Base-by-base conservation (phyloP, 2,329 filamentous ascomycete genomes). In the Cordyceps cicadae region DNA sequence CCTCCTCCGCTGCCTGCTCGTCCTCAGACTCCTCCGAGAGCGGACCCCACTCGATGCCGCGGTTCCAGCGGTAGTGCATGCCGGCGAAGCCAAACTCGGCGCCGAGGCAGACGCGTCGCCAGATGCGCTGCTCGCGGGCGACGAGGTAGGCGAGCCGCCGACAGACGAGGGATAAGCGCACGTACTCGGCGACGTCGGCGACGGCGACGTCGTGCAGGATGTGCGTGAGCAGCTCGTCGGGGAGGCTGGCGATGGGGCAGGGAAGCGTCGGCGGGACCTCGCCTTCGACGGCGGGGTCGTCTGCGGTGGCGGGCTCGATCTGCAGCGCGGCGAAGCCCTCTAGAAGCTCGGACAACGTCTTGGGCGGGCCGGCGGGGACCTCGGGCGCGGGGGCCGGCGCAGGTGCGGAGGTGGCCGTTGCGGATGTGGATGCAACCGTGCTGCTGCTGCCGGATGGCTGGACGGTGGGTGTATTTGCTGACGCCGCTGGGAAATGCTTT, bases 71-170 rank as follows among this genome's bases (percentile, higher is more conserved):
- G 74, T 94, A 93, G 70, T 90, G 87, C 90, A 97, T 96, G 39
- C 81, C 84, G 5, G 77, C 80, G 71, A 97, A 95, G 24, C 92
- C 94, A 69, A 90, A 87, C 70, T 90, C 84, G 14, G 74, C 63
- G 0, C 86, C 87, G 1, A 89, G 74, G 51, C 88, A 89, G 5
- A 96, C 75, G 19, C 85, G 82, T 62, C 87, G 90, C 92, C 94
- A 99, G 67, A 96, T 88, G 49, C 83, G 82, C 67, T 96, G 88
- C 71, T 97, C 92, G 6, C 88, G 89, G 34, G 85, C 80, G 54
- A 96, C 87, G 21, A 97, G 83, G 70, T 89, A 97, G 24, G 93
- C 92, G 49, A 97, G 77, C 15, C 88, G 85, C 71, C 91, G 95
- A 77, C 93, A 97, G 3, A 96, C 92, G 64, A 87, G 83, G 0